These are phyloP conservation scores for Pythium monospermum DNA, from an alignment of 352 stramenopile species.

Conservation along the genomic window DNA sequence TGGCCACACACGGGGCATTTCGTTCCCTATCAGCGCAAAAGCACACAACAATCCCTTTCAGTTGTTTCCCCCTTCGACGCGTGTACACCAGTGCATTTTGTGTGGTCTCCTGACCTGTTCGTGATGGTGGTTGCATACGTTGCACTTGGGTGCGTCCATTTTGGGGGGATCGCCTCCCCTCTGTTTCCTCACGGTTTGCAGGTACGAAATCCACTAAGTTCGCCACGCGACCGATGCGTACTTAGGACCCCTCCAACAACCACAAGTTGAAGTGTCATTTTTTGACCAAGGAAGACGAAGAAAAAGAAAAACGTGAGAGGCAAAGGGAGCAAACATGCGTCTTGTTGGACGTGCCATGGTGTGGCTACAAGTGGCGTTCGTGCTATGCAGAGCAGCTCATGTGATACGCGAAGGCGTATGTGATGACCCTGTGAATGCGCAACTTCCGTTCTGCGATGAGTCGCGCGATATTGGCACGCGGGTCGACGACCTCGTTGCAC, in stretches of 20 bases:
- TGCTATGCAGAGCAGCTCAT: too few species aligned
- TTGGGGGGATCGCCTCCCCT: background rate
- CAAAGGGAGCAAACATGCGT: too few species aligned
- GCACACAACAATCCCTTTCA: background rate
- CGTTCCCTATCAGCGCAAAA: conserved; percentile 24
- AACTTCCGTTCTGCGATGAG: conserved; percentile 65
- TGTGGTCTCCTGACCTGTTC: too few species aligned
- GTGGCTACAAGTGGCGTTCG: too few species aligned
- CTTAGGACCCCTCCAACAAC: background rate
- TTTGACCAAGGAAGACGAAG: too few species aligned
- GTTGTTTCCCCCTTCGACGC: too few species aligned
- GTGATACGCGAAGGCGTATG: conserved; percentile 33
- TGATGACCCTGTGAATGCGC: conserved; percentile 33
- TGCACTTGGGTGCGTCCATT: conserved; percentile 23
- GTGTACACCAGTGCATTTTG: background rate
- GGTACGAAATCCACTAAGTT: conserved; percentile 1
- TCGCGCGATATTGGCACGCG: conserved; percentile 43
- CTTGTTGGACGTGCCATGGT: too few species aligned
- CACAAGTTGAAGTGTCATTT: too few species aligned
- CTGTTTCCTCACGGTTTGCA: background rate
- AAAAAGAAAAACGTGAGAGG: too few species aligned
- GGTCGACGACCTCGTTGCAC: conserved; percentile 58
- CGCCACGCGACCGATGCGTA: background rate
- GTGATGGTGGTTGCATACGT: conserved; percentile 47
- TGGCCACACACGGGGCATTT: conserved; percentile 67